Evolutionary conservation across 768 basidiomycete species (phyloP).

Genomic region (Kwoniella europaea): DNA sequence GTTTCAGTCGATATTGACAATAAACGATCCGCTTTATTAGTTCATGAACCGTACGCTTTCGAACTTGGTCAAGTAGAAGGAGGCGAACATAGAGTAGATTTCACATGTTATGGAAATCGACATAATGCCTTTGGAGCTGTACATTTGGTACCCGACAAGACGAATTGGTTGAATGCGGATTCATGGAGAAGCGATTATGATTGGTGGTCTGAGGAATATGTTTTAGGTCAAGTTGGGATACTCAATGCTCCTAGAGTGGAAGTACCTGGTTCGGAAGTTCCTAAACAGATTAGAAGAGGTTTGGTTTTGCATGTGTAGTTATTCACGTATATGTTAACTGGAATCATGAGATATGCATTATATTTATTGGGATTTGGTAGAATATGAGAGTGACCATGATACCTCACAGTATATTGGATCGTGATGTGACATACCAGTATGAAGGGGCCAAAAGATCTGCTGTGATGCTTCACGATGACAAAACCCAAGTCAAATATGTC

Average conservation of each 20-base stretch:
- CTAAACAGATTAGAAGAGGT: conserved; percentile 11
- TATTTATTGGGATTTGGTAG: too few species aligned
- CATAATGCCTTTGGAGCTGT: conserved; percentile 45
- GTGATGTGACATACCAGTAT: too few species aligned
- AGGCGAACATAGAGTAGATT: conserved; percentile 31
- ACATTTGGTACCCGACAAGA: conserved; percentile 38
- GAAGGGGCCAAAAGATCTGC: too few species aligned
- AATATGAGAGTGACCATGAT: too few species aligned
- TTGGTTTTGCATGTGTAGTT: conserved; percentile 19
- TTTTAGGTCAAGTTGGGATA: conserved; percentile 35
- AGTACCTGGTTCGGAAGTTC: conserved; percentile 32
- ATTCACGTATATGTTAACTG: background rate
- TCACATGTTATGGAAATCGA: conserved; percentile 45
- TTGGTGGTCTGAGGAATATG: conserved; percentile 49
- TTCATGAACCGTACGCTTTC: conserved; percentile 33
- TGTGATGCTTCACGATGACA: too few species aligned
- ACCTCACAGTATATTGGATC: too few species aligned
- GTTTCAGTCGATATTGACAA: conserved; percentile 33
- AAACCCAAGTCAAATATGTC: background rate
- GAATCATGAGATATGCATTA: background rate
- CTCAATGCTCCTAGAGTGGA: conserved; percentile 36
- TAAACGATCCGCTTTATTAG: conserved; percentile 16
- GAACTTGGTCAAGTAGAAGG: conserved; percentile 16
- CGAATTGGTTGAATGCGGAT: conserved; percentile 41
- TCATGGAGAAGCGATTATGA: conserved; percentile 43